Conservation (phyloP, 164 flowering plant genomes). For the Chloranthus sessilifolius region DNA sequence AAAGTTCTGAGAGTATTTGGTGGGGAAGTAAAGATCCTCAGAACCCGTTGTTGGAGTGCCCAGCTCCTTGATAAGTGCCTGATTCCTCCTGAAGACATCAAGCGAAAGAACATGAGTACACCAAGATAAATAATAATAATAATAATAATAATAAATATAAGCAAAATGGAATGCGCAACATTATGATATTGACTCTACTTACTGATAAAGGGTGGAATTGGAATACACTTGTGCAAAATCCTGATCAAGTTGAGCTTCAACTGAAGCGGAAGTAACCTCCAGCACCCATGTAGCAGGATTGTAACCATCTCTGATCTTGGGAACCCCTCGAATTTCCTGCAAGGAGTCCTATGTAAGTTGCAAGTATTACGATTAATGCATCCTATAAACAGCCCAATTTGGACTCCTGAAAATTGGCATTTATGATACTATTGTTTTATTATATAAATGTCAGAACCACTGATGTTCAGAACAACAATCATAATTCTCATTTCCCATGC, state of each 20-base stretch:
- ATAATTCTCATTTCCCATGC: no score
- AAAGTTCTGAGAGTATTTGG: conserved; percentile 48
- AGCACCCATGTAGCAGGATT: conserved; percentile 78
- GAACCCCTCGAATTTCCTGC: conserved; percentile 46
- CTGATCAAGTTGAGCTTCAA: conserved; percentile 37
- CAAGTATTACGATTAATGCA: not conserved
- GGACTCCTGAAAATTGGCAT: no score
- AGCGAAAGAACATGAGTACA: not conserved
- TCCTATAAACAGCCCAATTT: not conserved
- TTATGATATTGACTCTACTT: conserved; percentile 8
- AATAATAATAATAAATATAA: not conserved
- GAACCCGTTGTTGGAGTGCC: conserved; percentile 37
- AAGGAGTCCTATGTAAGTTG: conserved; percentile 10
- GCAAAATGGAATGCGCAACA: no score
- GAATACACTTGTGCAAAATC: conserved; percentile 52
- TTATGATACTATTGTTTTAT: no score
- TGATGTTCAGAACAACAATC: no score
- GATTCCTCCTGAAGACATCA: conserved; percentile 13
- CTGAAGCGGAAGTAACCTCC: conserved; percentile 39
- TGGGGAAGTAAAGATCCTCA: conserved; percentile 46
- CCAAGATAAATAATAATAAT: not conserved
- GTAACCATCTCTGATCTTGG: conserved; percentile 42
- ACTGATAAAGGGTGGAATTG: conserved; percentile 46
- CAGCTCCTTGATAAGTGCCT: conserved; percentile 14
- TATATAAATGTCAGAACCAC: no score